A percentile compares a stretch with the other conserved stretches of the same genome.
These are phyloP conservation scores for Suillus paluster DNA, from an alignment of 768 basidiomycete species.

Conservation along the genomic window DNA sequence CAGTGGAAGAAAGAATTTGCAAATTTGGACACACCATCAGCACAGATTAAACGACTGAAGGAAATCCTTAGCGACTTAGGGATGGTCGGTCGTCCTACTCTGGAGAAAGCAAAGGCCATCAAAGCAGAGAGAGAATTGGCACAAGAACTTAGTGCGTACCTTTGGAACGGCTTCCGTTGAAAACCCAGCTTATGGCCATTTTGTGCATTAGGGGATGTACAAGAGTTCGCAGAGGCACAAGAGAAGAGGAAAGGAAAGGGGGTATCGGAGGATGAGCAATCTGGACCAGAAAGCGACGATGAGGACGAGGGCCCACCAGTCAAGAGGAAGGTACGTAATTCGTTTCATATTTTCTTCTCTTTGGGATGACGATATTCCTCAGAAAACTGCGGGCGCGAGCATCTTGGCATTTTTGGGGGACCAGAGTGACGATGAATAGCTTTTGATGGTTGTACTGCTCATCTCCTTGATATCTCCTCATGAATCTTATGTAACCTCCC, in stretches of 20 bases:
- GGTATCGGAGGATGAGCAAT: conserved; percentile 25
- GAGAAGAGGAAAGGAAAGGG: conserved; percentile 22
- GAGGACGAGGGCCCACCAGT: conserved; percentile 38
- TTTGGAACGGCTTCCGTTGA: not conserved
- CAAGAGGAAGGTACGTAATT: conserved; percentile 47
- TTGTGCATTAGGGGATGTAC: conserved; percentile 66
- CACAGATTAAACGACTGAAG: conserved; percentile 69
- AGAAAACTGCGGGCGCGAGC: conserved; percentile 56
- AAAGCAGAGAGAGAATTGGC: conserved; percentile 75
- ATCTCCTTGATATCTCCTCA: not conserved
- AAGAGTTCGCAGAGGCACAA: conserved; percentile 61
- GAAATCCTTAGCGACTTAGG: conserved; percentile 72
- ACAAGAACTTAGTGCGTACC: conserved; percentile 73
- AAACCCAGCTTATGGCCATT: not conserved
- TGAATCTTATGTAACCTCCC: not conserved
- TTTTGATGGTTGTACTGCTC: not conserved
- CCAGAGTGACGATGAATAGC: conserved; percentile 63
- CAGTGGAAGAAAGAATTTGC: conserved; percentile 77
- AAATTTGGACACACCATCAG: conserved; percentile 55
- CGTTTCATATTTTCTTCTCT: not conserved
- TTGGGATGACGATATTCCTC: not conserved
- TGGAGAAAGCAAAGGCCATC: conserved; percentile 82
- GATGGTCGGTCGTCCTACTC: conserved; percentile 76
- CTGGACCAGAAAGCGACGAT: conserved; percentile 37
- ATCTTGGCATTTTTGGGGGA: conserved; percentile 76